Base-by-base conservation (phyloP, 2,329 filamentous ascomycete genomes). In the Beauveria bassiana region DNA sequence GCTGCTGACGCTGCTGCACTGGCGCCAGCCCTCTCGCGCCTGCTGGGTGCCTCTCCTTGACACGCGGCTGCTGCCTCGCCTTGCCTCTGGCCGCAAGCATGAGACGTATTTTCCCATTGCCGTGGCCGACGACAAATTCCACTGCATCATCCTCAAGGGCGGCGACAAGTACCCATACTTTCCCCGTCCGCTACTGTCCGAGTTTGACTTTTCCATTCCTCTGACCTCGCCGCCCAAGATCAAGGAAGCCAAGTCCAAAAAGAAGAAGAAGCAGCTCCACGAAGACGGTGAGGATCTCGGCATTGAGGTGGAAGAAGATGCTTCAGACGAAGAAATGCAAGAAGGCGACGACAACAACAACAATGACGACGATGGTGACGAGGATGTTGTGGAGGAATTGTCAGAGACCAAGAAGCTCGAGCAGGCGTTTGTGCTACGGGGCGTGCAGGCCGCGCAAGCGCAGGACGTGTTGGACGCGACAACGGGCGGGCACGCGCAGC, bases 141-240 rank as follows among this genome's bases (percentile, higher is more conserved):
- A 98, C 80, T 99, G 96, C 77, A 97, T 99, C 75, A 98, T 99
- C 68, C 86, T 99, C 70, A 99, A 99, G 77, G 95, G 95, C 65
- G 90, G 89, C 42, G 95, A 99, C 71, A 85, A 88, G 70, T 91
- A 97, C 70, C 93, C 93, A 0, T 97, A 95, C 77, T 98, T 93
- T 76, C 95, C 91, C 12, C 87, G 90, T 10, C 93, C 91, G 2
- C 79, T 97, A 43, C 86, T 99, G 42, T 93, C 88, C 47, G 95
- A 99, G 72, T 99, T 99, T 70, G 90, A 92, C 54, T 96, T 99
- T 72, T 86, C 88, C 49, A 84, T 99, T 20, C 95, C 96, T 0
- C 78, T 97, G 40, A 84, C 85, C 3, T 84, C 84, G 1, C 77
- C 79, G 0, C 71, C 67, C 45, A 75, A 68, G 66, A 70, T 64